Conservation (phyloP, 2,329 filamentous ascomycete species). For the Coniochaeta hoffmannii region DNA sequence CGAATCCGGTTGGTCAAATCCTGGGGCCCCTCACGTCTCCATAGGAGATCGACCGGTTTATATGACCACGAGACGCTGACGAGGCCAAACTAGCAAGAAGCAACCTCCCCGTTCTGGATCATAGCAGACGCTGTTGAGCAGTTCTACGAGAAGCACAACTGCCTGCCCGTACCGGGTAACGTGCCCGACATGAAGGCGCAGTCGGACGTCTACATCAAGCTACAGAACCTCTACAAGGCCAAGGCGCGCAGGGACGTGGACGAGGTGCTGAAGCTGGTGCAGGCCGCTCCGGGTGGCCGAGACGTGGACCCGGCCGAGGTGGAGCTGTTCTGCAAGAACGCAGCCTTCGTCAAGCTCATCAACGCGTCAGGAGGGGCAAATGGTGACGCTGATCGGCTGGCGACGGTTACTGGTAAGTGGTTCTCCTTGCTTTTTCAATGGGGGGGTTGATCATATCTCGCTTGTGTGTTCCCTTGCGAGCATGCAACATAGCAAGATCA, state of each 20-base stretch:
- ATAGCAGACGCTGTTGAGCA: constrained; percentile 71
- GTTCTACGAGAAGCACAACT: constrained; percentile 67
- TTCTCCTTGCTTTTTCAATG: too few relatives aligned
- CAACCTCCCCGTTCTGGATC: constrained; percentile 69
- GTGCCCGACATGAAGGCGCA: constrained; percentile 97
- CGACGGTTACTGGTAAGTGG: constrained; percentile 47
- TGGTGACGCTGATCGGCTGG: constrained; percentile 33
- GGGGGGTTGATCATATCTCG: background rate
- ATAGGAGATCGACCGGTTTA: constrained; percentile 7
- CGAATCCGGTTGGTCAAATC: constrained; percentile 43
- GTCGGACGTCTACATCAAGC: constrained; percentile 77
- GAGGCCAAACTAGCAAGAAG: constrained; percentile 27
- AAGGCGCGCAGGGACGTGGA: constrained; percentile 74
- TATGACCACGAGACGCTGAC: constrained; percentile 8
- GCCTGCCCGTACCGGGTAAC: constrained; percentile 76
- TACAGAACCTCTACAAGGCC: constrained; percentile 88
- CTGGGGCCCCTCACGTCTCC: background rate
- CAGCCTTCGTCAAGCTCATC: constrained; percentile 84
- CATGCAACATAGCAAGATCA: background rate
- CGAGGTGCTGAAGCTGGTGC: constrained; percentile 64
- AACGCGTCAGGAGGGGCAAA: constrained; percentile 37
- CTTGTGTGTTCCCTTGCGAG: background rate
- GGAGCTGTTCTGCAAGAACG: constrained; percentile 92
- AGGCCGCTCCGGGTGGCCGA: constrained; percentile 38
- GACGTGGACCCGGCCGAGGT: constrained; percentile 65